Base-by-base conservation (phyloP, 345 rosid species). In the Eucalyptus globulus region DNA sequence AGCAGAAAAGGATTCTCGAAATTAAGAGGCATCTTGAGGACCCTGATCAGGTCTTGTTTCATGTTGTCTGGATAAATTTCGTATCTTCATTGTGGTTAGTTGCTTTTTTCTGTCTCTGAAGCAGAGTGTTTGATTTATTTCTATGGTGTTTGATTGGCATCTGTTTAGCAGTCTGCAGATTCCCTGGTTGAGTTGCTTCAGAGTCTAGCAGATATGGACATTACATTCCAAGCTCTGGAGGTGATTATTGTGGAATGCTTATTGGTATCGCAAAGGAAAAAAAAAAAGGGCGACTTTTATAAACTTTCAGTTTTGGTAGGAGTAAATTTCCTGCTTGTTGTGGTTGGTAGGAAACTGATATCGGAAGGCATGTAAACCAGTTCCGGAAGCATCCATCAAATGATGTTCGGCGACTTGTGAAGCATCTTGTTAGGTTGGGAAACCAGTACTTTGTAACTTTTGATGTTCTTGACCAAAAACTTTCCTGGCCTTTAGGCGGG, bases 191-290 rank as follows among this genome's bases (percentile, higher is more conserved):
- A 96, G 92, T 91, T 98, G 94, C 99, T 98, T 92, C 99, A 97
- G 93, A 94, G 93, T 92, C 94, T 98, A 88, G 97, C 97, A 3
- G 99, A 97, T 86, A 98, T 96, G 99, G 99, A 98, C 90, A 95
- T 98, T 45, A 98, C 99, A 86, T 98, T 96, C 89, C 94, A 95
- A 91, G 98, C 99, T 88, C 98, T 98, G 81, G 91, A 97, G 99
- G 99, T 97, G 87, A 58, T 40, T 40, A 26, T 45, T 80, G 80
- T 87, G 80, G 62, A 87, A 60, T 53, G 40, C 21, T 87, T 40
- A 27, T 87, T 3, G 16, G 27, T 47, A 22, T 76, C 47, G 2
- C 47, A 26, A 76, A 21, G 47, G 85, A 76, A 76, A 27, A 40
- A 40, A 76, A 76, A 76, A 76, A 40, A 40, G 85, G 85, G 40